Evolutionary conservation across 805 yeast genomes (phyloP).

Genomic region (Vanderwaltozyma yarrowii): DNA sequence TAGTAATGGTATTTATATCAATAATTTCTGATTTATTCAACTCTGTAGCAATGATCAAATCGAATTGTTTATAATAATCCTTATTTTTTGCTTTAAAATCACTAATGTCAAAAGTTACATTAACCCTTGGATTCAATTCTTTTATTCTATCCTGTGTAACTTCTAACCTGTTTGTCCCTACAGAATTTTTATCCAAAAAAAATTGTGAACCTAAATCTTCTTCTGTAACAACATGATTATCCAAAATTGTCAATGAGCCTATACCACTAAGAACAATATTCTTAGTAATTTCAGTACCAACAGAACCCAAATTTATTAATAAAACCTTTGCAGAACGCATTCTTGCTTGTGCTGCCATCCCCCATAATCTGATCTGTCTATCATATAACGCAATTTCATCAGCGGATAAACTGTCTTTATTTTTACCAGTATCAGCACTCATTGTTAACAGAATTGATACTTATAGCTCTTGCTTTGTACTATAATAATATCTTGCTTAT

Average conservation of each 20-base stretch:
- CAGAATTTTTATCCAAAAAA: conserved; percentile 45
- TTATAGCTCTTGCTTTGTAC: no score
- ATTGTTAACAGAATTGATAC: background rate
- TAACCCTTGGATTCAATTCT: conserved; percentile 75
- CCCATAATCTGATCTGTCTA: conserved; percentile 94
- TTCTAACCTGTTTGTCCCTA: conserved; percentile 48
- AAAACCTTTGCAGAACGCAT: conserved; percentile 65
- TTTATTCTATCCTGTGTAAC: conserved; percentile 46
- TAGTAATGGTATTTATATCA: conserved; percentile 43
- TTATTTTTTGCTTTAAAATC: conserved; percentile 17
- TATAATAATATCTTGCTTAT: no score
- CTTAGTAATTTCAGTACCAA: conserved; percentile 75
- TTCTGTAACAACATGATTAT: conserved; percentile 41
- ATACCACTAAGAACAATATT: conserved; percentile 83
- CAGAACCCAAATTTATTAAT: conserved; percentile 61
- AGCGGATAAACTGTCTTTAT: conserved; percentile 19
- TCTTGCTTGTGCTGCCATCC: conserved; percentile 76
- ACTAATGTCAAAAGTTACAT: conserved; percentile 35
- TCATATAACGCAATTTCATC: conserved; percentile 91
- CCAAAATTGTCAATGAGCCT: conserved; percentile 65
- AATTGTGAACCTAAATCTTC: conserved; percentile 69
- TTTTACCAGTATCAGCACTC: background rate
- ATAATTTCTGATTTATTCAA: conserved; percentile 33
- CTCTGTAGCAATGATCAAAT: conserved; percentile 70
- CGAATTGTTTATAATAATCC: conserved; percentile 44